Conservation (phyloP, 2,329 filamentous ascomycete species). For the Xylariaceae sp. region DNA sequence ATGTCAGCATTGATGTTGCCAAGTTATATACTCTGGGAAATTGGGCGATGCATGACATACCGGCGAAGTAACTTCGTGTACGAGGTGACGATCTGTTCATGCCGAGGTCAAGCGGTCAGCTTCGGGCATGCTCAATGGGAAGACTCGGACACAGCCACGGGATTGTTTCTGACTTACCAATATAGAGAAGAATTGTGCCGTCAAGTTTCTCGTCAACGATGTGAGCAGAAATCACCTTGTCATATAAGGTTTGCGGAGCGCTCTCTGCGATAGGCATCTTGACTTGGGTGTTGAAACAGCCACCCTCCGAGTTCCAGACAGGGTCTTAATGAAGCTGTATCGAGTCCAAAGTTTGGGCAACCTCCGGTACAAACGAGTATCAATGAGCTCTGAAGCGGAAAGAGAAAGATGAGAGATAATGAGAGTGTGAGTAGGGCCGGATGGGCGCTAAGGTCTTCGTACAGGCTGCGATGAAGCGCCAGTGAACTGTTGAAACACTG, state of each 20-base stretch:
- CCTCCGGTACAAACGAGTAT: too few species aligned
- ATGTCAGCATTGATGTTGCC: slow-evolving; percentile 13
- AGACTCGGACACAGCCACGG: background rate
- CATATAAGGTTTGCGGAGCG: slow-evolving; percentile 78
- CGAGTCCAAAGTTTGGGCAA: too few species aligned
- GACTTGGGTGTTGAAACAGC: background rate
- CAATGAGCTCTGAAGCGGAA: background rate
- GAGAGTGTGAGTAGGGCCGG: background rate
- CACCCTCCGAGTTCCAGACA: background rate
- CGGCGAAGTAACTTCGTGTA: slow-evolving; percentile 97
- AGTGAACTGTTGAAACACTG: background rate
- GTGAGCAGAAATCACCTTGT: slow-evolving; percentile 94
- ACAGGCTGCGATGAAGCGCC: background rate
- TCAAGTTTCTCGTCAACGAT: slow-evolving; percentile 94
- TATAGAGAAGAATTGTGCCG: slow-evolving; percentile 89
- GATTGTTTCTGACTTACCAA: slow-evolving; percentile 56
- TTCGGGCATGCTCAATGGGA: background rate
- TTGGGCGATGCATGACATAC: slow-evolving; percentile 45
- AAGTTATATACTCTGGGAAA: background rate
- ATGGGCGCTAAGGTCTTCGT: background rate
- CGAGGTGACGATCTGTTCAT: slow-evolving; percentile 77
- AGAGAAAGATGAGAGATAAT: background rate
- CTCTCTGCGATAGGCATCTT: slow-evolving; percentile 58
- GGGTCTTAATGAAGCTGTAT: background rate
- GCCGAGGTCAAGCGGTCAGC: slow-evolving; percentile 14